A percentile compares a stretch with the other conserved stretches of the same genome.
These are phyloP conservation scores for Dendrobium nobile DNA, from an alignment of 106 monocot species.

Conservation along the genomic window DNA sequence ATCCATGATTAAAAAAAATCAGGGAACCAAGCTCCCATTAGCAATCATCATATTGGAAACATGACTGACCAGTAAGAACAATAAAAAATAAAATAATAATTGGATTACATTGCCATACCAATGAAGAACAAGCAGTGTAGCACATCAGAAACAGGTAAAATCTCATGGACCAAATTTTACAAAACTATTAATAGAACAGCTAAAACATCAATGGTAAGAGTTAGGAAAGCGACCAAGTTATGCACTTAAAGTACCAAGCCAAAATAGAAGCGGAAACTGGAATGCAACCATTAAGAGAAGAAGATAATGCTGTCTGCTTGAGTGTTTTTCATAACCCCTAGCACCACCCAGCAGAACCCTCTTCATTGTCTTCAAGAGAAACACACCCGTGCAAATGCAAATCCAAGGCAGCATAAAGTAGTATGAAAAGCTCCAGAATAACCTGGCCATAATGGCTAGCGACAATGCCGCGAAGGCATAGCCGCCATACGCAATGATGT, in stretches of 20 bases:
- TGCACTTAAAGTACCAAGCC: conserved; percentile 27
- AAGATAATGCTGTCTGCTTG: conserved; percentile 29
- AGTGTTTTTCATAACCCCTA: conserved; percentile 30
- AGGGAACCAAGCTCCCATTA: too few relatives aligned
- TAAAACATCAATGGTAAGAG: too few relatives aligned
- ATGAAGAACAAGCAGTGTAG: too few relatives aligned
- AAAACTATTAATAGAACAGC: too few relatives aligned
- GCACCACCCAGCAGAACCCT: conserved; percentile 25
- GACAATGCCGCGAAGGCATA: conserved; percentile 32
- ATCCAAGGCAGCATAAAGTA: conserved; percentile 35
- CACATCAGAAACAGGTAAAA: too few relatives aligned
- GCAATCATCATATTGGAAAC: too few relatives aligned
- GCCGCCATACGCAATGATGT: conserved; percentile 35
- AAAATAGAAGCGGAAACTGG: conserved; percentile 40
- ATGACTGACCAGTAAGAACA: too few relatives aligned
- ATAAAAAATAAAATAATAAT: too few relatives aligned
- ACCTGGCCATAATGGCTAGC: conserved; percentile 17
- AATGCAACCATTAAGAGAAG: conserved; percentile 28
- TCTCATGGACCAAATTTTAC: too few relatives aligned
- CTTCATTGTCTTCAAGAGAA: conserved; percentile 42
- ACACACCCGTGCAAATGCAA: conserved; percentile 35
- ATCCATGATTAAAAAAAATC: too few relatives aligned
- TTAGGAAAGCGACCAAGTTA: neutral
- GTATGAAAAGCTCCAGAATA: conserved; percentile 29
- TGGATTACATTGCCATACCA: too few relatives aligned